phyloP scores from a whole-genome alignment of 2,329 filamentous ascomycete genomes.

The Xylariaceae sp. region DNA sequence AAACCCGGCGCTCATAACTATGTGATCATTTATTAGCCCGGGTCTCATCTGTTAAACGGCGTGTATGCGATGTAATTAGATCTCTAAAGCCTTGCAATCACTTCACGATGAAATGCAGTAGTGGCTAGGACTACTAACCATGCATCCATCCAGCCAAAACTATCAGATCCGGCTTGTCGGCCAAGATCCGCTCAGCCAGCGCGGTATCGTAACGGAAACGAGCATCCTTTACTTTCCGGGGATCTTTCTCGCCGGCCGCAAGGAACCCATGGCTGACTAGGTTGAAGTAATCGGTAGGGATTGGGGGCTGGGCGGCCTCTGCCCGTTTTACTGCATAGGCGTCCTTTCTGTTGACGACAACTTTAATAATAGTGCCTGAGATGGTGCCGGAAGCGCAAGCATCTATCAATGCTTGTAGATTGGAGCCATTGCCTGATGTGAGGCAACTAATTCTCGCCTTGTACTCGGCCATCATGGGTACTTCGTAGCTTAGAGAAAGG shows the following conservation, averaged over 20 bases:
- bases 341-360: slow-evolving; percentile 47
- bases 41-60: slow-evolving; percentile 13
- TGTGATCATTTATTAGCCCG: slow-evolving; percentile 3
- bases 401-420: slow-evolving; percentile 46
- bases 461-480: slow-evolving; percentile 12
- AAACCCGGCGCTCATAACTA: slow-evolving; percentile 45
- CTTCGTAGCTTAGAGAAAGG: not conserved
- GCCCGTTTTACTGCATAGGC: slow-evolving; percentile 43
- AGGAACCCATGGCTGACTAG: slow-evolving; percentile 67
- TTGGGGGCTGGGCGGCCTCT: slow-evolving; percentile 45
- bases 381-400: slow-evolving; percentile 40
- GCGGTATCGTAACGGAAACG: slow-evolving; percentile 70
- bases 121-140: slow-evolving; percentile 16
- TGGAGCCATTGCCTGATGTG: slow-evolving; percentile 21
- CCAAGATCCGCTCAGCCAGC: slow-evolving; percentile 63
- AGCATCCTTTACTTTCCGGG: slow-evolving; percentile 49
- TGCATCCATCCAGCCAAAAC: slow-evolving; percentile 88
- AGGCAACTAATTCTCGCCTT: slow-evolving; percentile 23
- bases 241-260: slow-evolving; percentile 56
- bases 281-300: slow-evolving; percentile 78
- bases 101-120: not conserved
- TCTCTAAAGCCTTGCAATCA: not conserved
- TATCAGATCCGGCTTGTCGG: slow-evolving; percentile 65
- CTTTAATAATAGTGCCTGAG: slow-evolving; percentile 41
- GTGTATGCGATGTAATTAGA: not conserved